Base-by-base conservation (phyloP, 495 filamentous ascomycete genomes). In the Opeltia flavorubescens region DNA sequence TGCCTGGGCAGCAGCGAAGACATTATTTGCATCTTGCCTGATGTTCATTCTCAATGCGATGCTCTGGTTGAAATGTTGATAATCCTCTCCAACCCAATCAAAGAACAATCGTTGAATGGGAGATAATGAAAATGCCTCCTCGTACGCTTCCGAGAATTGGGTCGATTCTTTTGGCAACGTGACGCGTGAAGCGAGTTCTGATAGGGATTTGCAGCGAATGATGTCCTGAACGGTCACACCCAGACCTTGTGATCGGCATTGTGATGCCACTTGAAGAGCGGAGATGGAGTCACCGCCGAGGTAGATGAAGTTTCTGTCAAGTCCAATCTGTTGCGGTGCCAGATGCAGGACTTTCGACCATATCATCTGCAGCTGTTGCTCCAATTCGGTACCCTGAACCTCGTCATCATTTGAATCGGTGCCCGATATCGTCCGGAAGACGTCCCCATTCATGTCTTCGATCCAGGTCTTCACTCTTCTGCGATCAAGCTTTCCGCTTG, bases 211-310 rank as follows among this genome's bases (percentile, higher is more conserved):
- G 41, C 56, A 52, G 23, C 47, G 48, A n/a, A 59, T 54, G 27
- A 60, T 57, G 27, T 64, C 55, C 20, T 64, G 40, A 47, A 52
- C 68, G 1, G 52, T 57, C 63, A 71, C n/a, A 61, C 55, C 41
- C 64, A 62, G 25, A 51, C 51, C 27, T 51, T 58, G 15, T 55
- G 34, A 9, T 50, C 56, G 13, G 62, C 52, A 35, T 69, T 41
- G 36, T 51, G 38, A 56, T 4, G 56, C 26, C 30, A 56, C 48
- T 15, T 69, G 69, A 64, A 78, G 76, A n/a, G 73, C 74, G 6
- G 60, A 63, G 39, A 78, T 71, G 5, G 72, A 77, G 53, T 78
- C 72, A 17, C 72, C 73, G 4, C 76, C 75, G 17, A 73, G 63
- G 17, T 59, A 40, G 59, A 78, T 70, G 55, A 79, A 78, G 52